Percentiles rank a stretch among this genome's conserved stretches.
phyloP scores from a whole-genome alignment of 1,139 yeast species.

The Geotrichum candidum region DNA sequence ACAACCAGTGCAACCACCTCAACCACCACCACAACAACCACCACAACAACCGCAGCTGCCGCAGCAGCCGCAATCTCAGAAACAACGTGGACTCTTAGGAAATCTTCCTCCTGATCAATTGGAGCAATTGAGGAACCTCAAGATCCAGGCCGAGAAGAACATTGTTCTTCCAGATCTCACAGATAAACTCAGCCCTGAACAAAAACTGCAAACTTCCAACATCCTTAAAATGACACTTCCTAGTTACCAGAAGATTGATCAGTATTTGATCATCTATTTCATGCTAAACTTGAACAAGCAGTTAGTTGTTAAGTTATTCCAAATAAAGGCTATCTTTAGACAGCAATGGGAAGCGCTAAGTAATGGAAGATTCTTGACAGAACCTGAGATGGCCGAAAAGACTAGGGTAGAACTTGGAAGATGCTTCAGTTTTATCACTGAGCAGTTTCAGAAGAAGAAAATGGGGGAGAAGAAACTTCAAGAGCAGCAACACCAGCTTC shows the following conservation, averaged over 20 bases:
- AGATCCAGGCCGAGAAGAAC: constrained; percentile 8
- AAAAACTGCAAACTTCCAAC: constrained; percentile 57
- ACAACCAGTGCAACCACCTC: neutral
- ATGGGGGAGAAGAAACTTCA: neutral
- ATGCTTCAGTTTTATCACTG: constrained; percentile 67
- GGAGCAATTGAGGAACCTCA: constrained; percentile 5
- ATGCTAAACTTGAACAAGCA: constrained; percentile 66
- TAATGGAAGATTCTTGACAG: constrained; percentile 57
- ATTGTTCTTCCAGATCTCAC: constrained; percentile 64
- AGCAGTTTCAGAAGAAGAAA: constrained; percentile 35
- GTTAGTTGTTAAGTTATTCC: constrained; percentile 69
- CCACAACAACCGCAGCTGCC: neutral
- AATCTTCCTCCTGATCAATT: neutral
- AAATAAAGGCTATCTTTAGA: constrained; percentile 72
- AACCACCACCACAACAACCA: neutral
- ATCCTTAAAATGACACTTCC: constrained; percentile 54
- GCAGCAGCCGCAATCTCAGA: neutral
- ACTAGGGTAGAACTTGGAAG: constrained; percentile 66
- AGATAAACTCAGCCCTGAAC: constrained; percentile 51
- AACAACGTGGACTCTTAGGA: neutral
- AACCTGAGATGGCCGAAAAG: constrained; percentile 63
- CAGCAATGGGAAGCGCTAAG: constrained; percentile 65
- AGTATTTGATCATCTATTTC: constrained; percentile 69
- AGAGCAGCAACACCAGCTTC: neutral
- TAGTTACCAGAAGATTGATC: constrained; percentile 64